phyloP scores from a whole-genome alignment of 306 rosid genomes.

The Chamaecrista fasciculata region DNA sequence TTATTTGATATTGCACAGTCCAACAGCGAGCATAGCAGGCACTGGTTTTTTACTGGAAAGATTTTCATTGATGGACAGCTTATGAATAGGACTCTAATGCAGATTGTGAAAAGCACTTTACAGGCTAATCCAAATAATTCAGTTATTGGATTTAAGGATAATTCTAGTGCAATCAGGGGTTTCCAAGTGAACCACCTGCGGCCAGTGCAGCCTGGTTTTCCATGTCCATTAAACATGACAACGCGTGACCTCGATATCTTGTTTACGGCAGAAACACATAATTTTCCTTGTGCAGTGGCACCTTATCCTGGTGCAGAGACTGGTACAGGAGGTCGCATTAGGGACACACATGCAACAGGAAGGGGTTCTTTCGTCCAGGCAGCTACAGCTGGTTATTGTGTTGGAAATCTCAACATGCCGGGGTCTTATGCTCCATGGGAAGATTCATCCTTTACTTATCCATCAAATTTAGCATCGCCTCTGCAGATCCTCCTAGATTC shows the following conservation, averaged over 20 bases:
- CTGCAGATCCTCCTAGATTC: conserved; percentile 82
- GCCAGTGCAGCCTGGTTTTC: conserved; percentile 67
- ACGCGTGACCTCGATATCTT: conserved; percentile 59
- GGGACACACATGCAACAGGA: conserved; percentile 97
- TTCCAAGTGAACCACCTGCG: conserved; percentile 65
- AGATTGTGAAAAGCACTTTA: conserved; percentile 87
- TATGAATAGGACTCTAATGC: conserved; percentile 78
- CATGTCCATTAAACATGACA: conserved; percentile 48
- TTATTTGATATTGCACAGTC: conserved; percentile 93
- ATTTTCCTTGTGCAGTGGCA: conserved; percentile 97
- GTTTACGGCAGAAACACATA: conserved; percentile 92
- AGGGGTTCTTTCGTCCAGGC: conserved; percentile 91
- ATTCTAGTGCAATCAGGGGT: conserved; percentile 91
- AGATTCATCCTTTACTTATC: conserved; percentile 74
- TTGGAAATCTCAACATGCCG: conserved; percentile 76
- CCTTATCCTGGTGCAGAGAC: conserved; percentile 98
- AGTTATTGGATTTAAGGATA: conserved; percentile 89
- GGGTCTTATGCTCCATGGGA: conserved; percentile 90
- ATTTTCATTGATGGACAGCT: conserved; percentile 67
- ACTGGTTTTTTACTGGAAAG: conserved; percentile 90
- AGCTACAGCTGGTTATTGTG: conserved; percentile 93
- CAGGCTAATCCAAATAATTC: conserved; percentile 79
- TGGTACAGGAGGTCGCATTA: conserved; percentile 91
- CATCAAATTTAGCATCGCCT: conserved; percentile 85
- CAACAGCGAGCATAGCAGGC: conserved; percentile 90